Evolutionary conservation across 202 grass and related monocot genomes (phyloP).

Genomic region (Saccharum hybrid): DNA sequence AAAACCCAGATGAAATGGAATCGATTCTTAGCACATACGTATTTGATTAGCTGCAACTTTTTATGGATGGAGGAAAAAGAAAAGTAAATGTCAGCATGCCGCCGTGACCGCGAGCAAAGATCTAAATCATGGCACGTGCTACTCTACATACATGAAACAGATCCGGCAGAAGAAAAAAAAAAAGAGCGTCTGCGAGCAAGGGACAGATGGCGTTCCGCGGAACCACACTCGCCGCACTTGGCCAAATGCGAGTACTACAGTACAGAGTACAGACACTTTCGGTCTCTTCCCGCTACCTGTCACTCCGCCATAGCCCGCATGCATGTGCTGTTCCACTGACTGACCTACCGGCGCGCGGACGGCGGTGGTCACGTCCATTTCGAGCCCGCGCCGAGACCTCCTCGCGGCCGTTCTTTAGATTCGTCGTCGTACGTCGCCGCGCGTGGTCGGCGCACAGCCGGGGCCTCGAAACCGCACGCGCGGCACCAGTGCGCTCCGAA

Average conservation of each 20-base stretch:
- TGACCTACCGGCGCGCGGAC: background rate
- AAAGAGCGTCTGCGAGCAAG: background rate
- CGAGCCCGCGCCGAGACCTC: background rate
- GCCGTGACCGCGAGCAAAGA: no score
- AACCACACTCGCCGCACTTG: conserved; percentile 29
- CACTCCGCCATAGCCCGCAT: conserved; percentile 47
- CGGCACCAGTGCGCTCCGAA: background rate
- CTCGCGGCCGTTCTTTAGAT: conserved; percentile 49
- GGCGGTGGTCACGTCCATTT: background rate
- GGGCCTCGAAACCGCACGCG: background rate
- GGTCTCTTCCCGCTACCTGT: conserved; percentile 50
- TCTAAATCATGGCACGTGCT: no score
- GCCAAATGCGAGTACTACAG: background rate
- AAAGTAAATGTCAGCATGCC: no score
- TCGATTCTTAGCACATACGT: no score
- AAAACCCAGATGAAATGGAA: no score
- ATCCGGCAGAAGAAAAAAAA: background rate
- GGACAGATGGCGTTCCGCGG: conserved; percentile 29
- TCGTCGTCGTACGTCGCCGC: background rate
- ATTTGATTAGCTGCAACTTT: no score
- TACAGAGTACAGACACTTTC: conserved; percentile 38
- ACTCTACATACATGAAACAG: background rate
- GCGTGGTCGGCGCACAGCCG: background rate
- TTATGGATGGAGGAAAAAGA: no score
- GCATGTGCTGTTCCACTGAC: conserved; percentile 36